Conservation (phyloP, 2,329 filamentous ascomycete species). For the Penicillium freii region DNA sequence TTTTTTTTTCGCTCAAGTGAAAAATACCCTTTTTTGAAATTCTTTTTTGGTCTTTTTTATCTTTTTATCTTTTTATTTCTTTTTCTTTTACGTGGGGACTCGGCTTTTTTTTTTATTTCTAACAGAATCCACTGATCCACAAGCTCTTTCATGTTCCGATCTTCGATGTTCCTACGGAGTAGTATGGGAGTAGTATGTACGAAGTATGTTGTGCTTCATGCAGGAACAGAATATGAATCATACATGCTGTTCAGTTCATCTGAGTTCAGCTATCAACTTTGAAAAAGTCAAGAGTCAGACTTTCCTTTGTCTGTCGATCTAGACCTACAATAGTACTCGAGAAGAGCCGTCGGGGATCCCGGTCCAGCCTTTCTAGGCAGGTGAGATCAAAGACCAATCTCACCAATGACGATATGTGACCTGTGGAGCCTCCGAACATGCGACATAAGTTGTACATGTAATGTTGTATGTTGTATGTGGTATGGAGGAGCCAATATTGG, state of each 20-base stretch:
- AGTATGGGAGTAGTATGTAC: too few relatives aligned
- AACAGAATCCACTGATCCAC: conserved; percentile 1
- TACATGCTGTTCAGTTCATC: background rate
- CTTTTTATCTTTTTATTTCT: conserved; percentile 18
- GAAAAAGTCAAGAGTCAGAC: background rate
- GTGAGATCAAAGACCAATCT: background rate
- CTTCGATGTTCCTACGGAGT: background rate
- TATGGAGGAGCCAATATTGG: background rate
- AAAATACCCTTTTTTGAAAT: conserved; percentile 11
- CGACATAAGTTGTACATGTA: background rate
- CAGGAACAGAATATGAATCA: background rate
- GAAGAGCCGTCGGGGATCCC: background rate
- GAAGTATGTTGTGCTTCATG: background rate
- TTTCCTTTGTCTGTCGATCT: background rate
- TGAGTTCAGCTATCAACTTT: background rate
- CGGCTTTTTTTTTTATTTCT: conserved; percentile 9
- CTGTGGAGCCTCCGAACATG: background rate
- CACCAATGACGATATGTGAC: background rate
- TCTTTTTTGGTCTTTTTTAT: conserved; percentile 5
- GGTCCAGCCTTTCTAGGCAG: background rate
- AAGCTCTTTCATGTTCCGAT: background rate
- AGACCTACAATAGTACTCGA: background rate
- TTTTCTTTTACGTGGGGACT: conserved; percentile 13
- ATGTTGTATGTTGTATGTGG: background rate
- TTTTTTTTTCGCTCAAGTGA: background rate